A percentile compares a stretch with the other conserved stretches of the same genome.
Conservation (phyloP, 441 rosid genomes). For the Populus hybrid region DNA sequence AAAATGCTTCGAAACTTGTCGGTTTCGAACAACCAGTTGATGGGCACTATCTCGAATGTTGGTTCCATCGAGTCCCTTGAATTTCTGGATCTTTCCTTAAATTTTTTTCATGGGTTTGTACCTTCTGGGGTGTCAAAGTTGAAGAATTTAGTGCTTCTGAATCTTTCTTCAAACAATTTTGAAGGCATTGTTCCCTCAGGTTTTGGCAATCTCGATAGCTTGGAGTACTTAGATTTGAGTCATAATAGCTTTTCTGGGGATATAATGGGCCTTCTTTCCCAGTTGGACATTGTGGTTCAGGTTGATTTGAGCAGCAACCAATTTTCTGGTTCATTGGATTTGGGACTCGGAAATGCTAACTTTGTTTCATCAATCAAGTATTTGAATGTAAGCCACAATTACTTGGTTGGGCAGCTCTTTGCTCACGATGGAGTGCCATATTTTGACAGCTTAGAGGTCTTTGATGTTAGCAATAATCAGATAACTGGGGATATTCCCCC, state of each 20-base stretch:
- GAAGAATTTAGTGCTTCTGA: conserved; percentile 43
- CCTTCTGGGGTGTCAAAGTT: conserved; percentile 44
- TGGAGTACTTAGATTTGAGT: conserved; percentile 62
- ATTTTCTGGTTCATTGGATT: conserved; percentile 68
- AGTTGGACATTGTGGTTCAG: conserved; percentile 43
- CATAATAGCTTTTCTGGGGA: conserved; percentile 61
- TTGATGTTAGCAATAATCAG: conserved; percentile 76
- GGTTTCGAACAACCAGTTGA: conserved; percentile 53
- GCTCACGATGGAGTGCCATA: conserved; percentile 72
- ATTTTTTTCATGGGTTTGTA: conserved; percentile 53
- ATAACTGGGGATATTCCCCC: conserved; percentile 58
- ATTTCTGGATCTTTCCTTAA: conserved; percentile 54
- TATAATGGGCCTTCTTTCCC: conserved; percentile 53
- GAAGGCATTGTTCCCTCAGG: conserved; percentile 55
- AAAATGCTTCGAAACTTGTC: conserved; percentile 59
- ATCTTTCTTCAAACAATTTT: conserved; percentile 53
- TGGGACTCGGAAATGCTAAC: conserved; percentile 54
- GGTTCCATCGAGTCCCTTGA: conserved; percentile 51
- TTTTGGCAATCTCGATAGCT: conserved; percentile 41
- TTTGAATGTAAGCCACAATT: conserved; percentile 65
- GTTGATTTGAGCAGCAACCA: conserved; percentile 67
- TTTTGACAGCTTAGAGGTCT: conserved; percentile 82
- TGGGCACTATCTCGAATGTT: conserved; percentile 62
- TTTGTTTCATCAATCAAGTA: conserved; percentile 60
- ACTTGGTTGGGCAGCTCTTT: conserved; percentile 60